Base-by-base conservation (phyloP, 2,329 filamentous ascomycete genomes). In the Alternaria hordeiaustralica region DNA sequence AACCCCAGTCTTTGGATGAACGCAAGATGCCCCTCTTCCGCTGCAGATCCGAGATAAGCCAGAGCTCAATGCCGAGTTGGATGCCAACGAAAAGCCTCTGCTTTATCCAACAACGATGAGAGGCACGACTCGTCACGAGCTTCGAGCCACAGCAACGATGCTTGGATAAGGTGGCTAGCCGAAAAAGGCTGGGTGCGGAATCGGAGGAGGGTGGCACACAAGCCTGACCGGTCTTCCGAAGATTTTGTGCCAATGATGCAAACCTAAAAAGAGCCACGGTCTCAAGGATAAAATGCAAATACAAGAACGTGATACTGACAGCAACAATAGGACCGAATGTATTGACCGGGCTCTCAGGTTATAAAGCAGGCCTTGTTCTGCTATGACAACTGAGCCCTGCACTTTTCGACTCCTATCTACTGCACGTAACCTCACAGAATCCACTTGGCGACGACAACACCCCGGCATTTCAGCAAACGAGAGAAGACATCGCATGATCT, bases 341-440 rank as follows among this genome's bases (percentile, higher is more conserved):
- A 71, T 69, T 56, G 61, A 67, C 64, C 63, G 61, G 68, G 65
- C 54, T 61, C 50, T 55, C 43, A 56, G 47, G 28, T 59, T 70
- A 70, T 67, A 66, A 67, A 60, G 45, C 58, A 63, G 54, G 60
- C 58, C 55, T 58, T 46, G 25, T 43, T 59, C 30, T 60, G 36
- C 36, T 58, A 55, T 59, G 23, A 50, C 55, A 30, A 41, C n/a
- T 18, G 36, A 43, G 50, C 33, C 25, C 8, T 21, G 13, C 30
- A 54, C 18, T 20, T 3, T 18, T 50, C 15, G 13, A 30, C 58
- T 54, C n/a, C 26, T 61, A 54, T 62, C 36, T 30, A 54, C 58
- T 58, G 49, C 51, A 60, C 55, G 49, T 54, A 46, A 54, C 50
- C 28, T 53, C 55, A 36, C 26, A 30, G 43, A 36, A 58, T 60